Evolutionary conservation across 768 basidiomycete species (phyloP).

Genomic region (Collybia mongolica): DNA sequence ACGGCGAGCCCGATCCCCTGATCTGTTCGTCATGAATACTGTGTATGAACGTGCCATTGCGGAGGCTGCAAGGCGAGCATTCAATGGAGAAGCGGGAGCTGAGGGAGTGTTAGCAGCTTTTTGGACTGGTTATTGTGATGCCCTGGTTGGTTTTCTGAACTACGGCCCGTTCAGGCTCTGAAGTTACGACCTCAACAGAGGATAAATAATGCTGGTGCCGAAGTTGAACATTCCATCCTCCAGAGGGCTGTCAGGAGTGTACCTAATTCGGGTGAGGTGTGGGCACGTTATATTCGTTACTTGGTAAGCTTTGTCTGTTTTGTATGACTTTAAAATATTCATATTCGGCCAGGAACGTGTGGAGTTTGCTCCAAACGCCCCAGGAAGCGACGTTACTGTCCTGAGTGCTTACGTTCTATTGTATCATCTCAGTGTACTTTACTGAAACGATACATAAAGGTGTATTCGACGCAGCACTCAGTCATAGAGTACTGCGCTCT

Average conservation of each 20-base stretch:
- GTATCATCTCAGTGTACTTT: slow-evolving; percentile 2
- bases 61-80: slow-evolving; percentile 63
- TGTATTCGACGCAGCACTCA: slow-evolving; percentile 56
- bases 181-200: slow-evolving; percentile 31
- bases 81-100: slow-evolving; percentile 50
- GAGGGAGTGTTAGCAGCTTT: slow-evolving; percentile 62
- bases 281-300: slow-evolving; percentile 75
- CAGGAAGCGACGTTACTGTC: slow-evolving; percentile 28
- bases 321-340: not conserved
- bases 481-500: slow-evolving; percentile 49
- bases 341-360: slow-evolving; percentile 39
- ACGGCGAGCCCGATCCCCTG: slow-evolving; percentile 56
- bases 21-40: slow-evolving; percentile 51
- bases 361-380: slow-evolving; percentile 27
- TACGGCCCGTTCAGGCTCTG: too few species aligned
- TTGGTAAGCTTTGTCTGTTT: slow-evolving; percentile 41
- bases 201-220: slow-evolving; percentile 40
- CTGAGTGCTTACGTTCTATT: slow-evolving; percentile 20
- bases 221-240: slow-evolving; percentile 40
- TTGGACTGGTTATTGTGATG: slow-evolving; percentile 75
- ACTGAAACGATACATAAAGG: slow-evolving; percentile 32
- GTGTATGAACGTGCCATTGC: slow-evolving; percentile 76
- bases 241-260: slow-evolving; percentile 68
- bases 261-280: slow-evolving; percentile 74
- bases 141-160: slow-evolving; percentile 46